Evolutionary conservation across 2,329 filamentous ascomycete genomes (phyloP).

Genomic region (Berkeleyomyces basicola): DNA sequence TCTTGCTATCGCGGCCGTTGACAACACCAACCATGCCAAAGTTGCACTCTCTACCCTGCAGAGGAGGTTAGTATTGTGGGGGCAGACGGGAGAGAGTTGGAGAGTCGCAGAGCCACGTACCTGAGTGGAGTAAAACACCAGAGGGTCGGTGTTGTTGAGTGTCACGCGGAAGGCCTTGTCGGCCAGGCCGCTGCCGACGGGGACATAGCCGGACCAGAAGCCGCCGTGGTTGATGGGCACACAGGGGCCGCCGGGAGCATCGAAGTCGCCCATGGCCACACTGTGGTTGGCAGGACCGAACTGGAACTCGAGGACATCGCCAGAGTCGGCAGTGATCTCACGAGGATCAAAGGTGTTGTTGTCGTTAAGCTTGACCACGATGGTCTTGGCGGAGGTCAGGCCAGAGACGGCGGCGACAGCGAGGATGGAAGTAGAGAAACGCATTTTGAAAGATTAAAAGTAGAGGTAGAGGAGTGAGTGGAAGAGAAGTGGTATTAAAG

Average conservation of each 20-base stretch:
- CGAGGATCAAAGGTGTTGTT: conserved; percentile 26
- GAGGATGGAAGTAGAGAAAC: conserved; percentile 1
- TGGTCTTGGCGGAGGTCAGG: conserved; percentile 16
- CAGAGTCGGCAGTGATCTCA: conserved; percentile 26
- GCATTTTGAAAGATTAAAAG: background rate
- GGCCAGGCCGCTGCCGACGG: conserved; percentile 7
- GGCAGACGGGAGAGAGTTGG: background rate
- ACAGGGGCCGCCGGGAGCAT: conserved; percentile 23
- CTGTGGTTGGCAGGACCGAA: conserved; percentile 37
- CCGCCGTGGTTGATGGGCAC: conserved; percentile 23
- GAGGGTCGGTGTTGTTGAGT: conserved; percentile 19
- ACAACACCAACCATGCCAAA: conserved; percentile 20
- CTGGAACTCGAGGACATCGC: conserved; percentile 37
- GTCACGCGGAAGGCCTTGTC: conserved; percentile 18
- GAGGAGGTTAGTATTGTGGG: background rate
- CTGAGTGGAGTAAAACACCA: conserved; percentile 20
- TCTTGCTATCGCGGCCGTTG: conserved; percentile 17
- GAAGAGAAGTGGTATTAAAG: background rate
- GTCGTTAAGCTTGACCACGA: conserved; percentile 27
- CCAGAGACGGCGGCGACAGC: conserved; percentile 6
- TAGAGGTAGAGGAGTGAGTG: background rate
- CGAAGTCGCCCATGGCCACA: conserved; percentile 27
- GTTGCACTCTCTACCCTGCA: conserved; percentile 18
- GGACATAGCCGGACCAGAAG: conserved; percentile 30
- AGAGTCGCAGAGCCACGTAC: background rate